Base-by-base conservation (phyloP, 169 alveolate species). In the Cyclospora cayetanensis region DNA sequence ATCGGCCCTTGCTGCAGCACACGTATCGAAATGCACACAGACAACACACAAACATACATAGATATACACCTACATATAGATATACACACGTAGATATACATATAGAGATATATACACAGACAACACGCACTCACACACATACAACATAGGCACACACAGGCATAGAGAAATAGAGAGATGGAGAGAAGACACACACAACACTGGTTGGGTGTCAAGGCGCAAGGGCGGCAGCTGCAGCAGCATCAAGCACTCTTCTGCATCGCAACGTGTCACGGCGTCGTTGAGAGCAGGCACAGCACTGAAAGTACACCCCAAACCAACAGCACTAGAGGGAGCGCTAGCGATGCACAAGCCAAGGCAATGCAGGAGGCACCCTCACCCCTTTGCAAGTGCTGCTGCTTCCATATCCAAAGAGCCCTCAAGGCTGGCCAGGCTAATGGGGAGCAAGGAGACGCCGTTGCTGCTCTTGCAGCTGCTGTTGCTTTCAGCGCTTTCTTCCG, bases 171-270 rank as follows among this genome's bases (percentile, higher is more conserved):
- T n/a, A n/a, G n/a, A n/a, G n/a, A n/a, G n/a, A n/a, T n/a, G n/a
- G n/a, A n/a, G n/a, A n/a, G n/a, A n/a, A n/a, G n/a, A n/a, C n/a
- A n/a, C n/a, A n/a, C n/a, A n/a, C n/a, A n/a, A n/a, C n/a, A n/a
- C n/a, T n/a, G n/a, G n/a, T n/a, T n/a, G n/a, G n/a, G n/a, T n/a
- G n/a, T n/a, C n/a, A 18, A 0, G 35, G 5, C 46, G 35, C 60
- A 35, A 63, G 65, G 42, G 85, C 85, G 42, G 65, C 85, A 74
- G 85, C 85, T 41, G 85, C 85, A 39, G 85, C 85, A 74, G 85
- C 12, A 37, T 20, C 29, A 20, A 68, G 34, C 31, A 34, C 4
- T 35, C 20, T n/a, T 63, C n/a, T n/a, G n/a, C n/a, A 11, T 22
- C 15, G 50, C n/a, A 3, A 68, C 25, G 52, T 0, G 63, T 63